A percentile compares a stretch with the other conserved stretches of the same genome.
These are phyloP conservation scores for Penicillium glabrum DNA, from an alignment of 2,329 filamentous ascomycete genomes.

Conservation along the genomic window DNA sequence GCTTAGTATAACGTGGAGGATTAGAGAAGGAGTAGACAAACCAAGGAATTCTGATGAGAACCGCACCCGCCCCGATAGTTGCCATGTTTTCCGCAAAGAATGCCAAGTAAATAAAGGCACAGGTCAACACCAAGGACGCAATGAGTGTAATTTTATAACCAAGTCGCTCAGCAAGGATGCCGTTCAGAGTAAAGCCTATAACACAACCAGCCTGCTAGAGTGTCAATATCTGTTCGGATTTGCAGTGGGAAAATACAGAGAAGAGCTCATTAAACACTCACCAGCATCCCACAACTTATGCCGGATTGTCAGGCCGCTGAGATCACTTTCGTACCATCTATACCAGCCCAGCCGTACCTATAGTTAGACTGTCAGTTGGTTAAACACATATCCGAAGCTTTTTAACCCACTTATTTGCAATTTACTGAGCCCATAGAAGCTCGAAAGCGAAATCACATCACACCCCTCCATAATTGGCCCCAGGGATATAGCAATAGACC, in stretches of 20 bases:
- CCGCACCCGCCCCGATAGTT: neutral
- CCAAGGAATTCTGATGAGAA: neutral
- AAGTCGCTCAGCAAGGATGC: neutral
- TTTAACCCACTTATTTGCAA: neutral
- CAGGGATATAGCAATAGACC: neutral
- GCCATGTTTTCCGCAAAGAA: neutral
- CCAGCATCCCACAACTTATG: neutral
- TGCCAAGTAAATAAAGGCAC: neutral
- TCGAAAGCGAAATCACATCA: neutral
- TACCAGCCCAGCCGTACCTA: neutral
- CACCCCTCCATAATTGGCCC: neutral
- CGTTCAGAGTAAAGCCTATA: neutral
- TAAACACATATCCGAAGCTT: neutral
- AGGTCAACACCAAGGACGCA: neutral
- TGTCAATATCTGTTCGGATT: neutral
- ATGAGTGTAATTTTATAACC: neutral
- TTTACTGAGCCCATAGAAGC: neutral
- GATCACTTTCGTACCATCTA: neutral
- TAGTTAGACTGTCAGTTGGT: neutral
- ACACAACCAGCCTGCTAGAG: neutral
- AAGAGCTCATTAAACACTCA: neutral
- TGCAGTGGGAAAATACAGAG: neutral
- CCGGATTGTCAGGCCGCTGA: neutral
- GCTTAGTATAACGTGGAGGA: neutral
- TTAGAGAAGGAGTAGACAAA: neutral